Evolutionary conservation across 768 basidiomycete genomes (phyloP).

Genomic region (Suillus luteus): DNA sequence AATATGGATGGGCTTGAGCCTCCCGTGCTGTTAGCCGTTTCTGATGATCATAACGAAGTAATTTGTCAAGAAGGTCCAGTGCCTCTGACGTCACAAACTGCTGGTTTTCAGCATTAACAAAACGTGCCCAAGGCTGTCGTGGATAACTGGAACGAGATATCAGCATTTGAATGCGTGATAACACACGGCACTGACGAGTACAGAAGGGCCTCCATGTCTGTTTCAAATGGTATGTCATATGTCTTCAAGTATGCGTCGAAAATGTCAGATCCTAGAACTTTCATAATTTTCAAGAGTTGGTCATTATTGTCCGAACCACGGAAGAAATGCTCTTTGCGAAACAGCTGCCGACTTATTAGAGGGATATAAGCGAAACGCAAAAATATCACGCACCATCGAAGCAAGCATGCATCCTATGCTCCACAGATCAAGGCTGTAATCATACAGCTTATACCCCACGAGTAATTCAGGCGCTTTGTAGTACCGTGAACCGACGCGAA

Average conservation of each 20-base stretch:
- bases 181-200: conserved; percentile 38
- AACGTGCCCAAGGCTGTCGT: conserved; percentile 66
- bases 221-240: conserved; percentile 68
- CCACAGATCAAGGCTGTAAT: conserved; percentile 76
- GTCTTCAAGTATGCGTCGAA: conserved; percentile 60
- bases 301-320: conserved; percentile 75
- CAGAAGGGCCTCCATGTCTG: conserved; percentile 58
- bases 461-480: conserved; percentile 76
- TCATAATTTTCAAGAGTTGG: conserved; percentile 69
- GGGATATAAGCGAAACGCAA: background rate
- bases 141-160: conserved; percentile 45
- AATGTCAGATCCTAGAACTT: conserved; percentile 66
- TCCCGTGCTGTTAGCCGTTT: conserved; percentile 68
- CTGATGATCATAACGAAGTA: conserved; percentile 70
- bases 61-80: conserved; percentile 64
- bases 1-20: conserved; percentile 67
- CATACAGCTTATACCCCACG: conserved; percentile 71
- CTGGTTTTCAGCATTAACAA: conserved; percentile 60
- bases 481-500: conserved; percentile 70
- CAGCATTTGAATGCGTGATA: conserved; percentile 1
- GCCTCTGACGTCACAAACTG: conserved; percentile 60
- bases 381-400: conserved; percentile 55
- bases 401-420: conserved; percentile 76
- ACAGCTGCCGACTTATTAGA: conserved; percentile 46
- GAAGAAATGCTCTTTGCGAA: conserved; percentile 76